Base-by-base conservation (phyloP, 345 rosid species). In the Sapria himalayana region DNA sequence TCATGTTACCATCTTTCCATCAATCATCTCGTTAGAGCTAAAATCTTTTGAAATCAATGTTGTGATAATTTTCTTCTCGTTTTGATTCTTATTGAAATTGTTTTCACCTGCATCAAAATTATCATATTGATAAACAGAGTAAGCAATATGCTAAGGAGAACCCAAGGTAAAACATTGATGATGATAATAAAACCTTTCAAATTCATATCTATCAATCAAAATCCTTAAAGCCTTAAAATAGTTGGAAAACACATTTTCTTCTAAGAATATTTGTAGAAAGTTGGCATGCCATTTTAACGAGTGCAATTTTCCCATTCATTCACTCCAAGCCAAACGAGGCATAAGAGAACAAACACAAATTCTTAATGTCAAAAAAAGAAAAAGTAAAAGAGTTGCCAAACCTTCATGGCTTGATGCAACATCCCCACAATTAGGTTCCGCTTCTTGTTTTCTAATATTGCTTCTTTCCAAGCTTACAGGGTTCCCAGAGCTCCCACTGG, bases 1-100 rank as follows among this genome's bases (percentile, higher is more conserved):
- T 37, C 45, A 11, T 49, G 22, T 47, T 69, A 82, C 99, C 92
- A 4, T 55, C 57, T 71, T 73, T 29, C 81, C 92, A 33, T 79
- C 93, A 48, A 65, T 37, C 41, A 61, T 61, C 74, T 89, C 95
- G 23, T 60, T 43, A 9, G 59, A 78, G 12, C 55, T 55, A 69
- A 78, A 76, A 39, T 74, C 59, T 61, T 67, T 82, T 23, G 78
- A 70, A 56, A 33, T 55, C n/a, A n/a, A n/a, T 4, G 38, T 36
- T 33, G 46, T 38, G n/a, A 52, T 45, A 54, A 53, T 65, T 61
- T 55, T 69, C 61, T 52, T 70, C 51, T 55, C 74, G 2, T 49
- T 69, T 57, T 56, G 50, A 57, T 59, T 68, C 43, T 46, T 43
- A 39, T 29, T 37, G 9, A 64, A 23, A 38, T 31, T n/a, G n/a